Percentiles rank a stretch among this genome's conserved stretches.
phyloP scores from a whole-genome alignment of 1,284 basidiomycete species.

The Rhodotorula sp. region DNA sequence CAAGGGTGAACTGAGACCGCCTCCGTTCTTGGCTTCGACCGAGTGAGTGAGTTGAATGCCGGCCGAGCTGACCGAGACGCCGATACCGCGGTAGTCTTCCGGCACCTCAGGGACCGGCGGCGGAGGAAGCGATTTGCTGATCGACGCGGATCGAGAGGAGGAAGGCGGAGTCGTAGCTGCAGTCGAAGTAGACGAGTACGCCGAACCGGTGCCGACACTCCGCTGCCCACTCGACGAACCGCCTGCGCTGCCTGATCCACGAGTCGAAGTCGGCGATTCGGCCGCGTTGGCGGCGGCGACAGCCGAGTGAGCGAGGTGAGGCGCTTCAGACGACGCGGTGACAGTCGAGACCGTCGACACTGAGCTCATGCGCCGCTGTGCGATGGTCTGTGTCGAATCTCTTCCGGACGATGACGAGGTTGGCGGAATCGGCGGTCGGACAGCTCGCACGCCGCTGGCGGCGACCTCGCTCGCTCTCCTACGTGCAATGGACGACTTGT shows the following conservation, averaged over 20 bases:
- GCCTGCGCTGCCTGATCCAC: not conserved
- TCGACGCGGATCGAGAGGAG: not conserved
- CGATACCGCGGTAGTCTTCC: conserved; percentile 14
- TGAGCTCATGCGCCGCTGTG: not conserved
- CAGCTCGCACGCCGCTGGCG: not conserved
- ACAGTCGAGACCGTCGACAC: not conserved
- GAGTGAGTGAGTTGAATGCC: conserved; percentile 28
- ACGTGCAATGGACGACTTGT: not conserved
- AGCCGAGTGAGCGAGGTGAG: not conserved
- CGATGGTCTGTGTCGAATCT: not conserved
- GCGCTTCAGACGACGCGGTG: conserved; percentile 2
- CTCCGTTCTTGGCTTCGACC: not conserved
- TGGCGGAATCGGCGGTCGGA: not conserved
- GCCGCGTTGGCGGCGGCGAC: not conserved
- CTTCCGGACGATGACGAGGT: not conserved
- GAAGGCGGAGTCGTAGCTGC: not conserved
- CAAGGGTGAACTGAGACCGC: not conserved
- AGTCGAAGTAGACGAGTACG: not conserved
- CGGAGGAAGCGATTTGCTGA: not conserved
- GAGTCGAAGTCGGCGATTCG: not conserved
- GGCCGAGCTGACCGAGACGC: conserved; percentile 28
- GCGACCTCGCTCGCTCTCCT: conserved; percentile 3
- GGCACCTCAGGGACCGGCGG: not conserved
- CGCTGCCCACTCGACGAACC: not conserved
- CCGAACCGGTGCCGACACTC: not conserved